Evolutionary conservation across 805 yeast species (phyloP).

Genomic region (Saccharomycopsis malanga): DNA sequence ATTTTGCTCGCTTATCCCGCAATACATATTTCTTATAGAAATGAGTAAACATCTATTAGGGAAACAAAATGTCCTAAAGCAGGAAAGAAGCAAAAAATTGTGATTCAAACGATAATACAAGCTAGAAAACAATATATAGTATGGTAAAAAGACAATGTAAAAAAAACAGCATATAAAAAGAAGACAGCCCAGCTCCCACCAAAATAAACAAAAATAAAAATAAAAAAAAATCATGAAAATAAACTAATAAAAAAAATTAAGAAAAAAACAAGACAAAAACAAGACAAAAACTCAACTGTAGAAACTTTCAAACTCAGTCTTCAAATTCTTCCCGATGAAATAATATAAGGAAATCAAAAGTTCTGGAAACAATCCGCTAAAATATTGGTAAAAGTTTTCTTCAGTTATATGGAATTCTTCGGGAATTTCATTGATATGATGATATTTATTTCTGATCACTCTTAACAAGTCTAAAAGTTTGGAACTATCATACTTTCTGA

Average conservation of each 20-base stretch:
- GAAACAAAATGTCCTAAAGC: too few species aligned
- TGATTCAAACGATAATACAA: too few species aligned
- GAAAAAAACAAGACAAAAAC: not conserved
- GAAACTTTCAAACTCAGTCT: slow-evolving; percentile 46
- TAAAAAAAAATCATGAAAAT: too few species aligned
- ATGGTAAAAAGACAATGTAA: too few species aligned
- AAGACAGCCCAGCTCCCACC: not conserved
- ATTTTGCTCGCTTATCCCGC: too few species aligned
- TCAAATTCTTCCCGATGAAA: slow-evolving; percentile 49
- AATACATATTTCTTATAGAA: too few species aligned
- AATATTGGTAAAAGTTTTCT: slow-evolving; percentile 78
- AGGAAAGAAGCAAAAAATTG: too few species aligned
- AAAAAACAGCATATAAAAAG: too few species aligned
- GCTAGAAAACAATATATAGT: too few species aligned
- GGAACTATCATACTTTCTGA: slow-evolving; percentile 75
- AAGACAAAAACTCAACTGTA: not conserved
- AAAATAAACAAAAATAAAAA: not conserved
- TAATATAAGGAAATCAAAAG: slow-evolving; percentile 68
- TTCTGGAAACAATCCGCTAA: slow-evolving; percentile 67
- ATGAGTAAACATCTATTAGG: too few species aligned
- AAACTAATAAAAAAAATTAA: not conserved
- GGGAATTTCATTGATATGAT: slow-evolving; percentile 90
- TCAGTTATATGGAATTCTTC: slow-evolving; percentile 52
- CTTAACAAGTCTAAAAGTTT: slow-evolving; percentile 80
- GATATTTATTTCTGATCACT: slow-evolving; percentile 88